Base-by-base conservation (phyloP, 2,329 filamentous ascomycete species). In the Cryphonectria japonica region DNA sequence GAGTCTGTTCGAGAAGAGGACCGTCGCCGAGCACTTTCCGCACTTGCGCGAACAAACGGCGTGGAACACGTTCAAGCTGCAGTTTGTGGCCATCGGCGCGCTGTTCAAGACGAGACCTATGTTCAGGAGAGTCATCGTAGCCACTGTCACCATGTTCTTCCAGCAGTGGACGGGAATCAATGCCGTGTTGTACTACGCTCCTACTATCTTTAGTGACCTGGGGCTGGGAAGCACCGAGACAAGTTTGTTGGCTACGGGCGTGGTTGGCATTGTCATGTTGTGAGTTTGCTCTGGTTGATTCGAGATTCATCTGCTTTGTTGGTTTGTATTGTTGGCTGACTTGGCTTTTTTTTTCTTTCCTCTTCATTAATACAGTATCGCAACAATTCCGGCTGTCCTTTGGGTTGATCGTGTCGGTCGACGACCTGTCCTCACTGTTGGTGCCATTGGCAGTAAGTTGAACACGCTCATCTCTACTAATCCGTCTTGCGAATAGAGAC, bases 1-100 rank as follows among this genome's bases (percentile, higher is more conserved):
- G 78, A 91, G 89, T 0, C 79, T 92, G 26, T 96, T 95, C 75
- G 92, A 95, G 80, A 93, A 94, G 81, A 87, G 89, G 46, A 89
- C 88, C 0, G 84, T 91, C 13, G 86, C 87, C 0, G 89, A 92
- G 73, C 84, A 90, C 34, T 94, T 92, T 78, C 92, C 92, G 0
- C 83, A 91, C 46, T 82, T 92, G 19, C 82, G 85, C 2, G 85
- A 90, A 71, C 84, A 85, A 66, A 92, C 88, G 0, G 80, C 83
- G 0, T 87, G 85, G 87, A 91, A 92, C 78, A 85, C 81, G n/a
- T 86, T 90, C 76, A 92, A 89, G 80, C 82, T 92, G 9, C 90
- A 93, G 75, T 93, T 90, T 72, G 87, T 93, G 1, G 89, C 90
- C 9, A 89, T 91, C 72, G 85, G 82, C 9, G 88, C 88, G 16